Conservation (phyloP, 2,329 filamentous ascomycete species). For the Amphichorda felina region DNA sequence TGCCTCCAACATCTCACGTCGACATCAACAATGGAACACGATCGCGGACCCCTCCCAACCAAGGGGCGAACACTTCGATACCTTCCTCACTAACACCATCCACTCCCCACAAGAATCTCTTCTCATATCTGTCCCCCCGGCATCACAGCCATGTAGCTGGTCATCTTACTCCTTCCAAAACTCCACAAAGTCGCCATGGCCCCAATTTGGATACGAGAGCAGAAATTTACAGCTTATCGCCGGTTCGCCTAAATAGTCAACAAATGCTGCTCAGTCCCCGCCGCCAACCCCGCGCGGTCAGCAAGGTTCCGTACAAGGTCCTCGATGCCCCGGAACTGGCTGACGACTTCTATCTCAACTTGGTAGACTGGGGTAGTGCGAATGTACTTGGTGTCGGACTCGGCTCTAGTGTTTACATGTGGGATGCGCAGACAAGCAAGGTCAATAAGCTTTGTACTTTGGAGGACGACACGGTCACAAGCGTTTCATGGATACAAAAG, state of each 20-base stretch:
- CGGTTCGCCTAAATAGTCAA: slow-evolving; percentile 85
- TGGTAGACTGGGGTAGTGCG: slow-evolving; percentile 95
- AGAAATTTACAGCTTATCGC: slow-evolving; percentile 91
- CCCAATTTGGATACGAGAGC: slow-evolving; percentile 82
- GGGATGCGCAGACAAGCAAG: slow-evolving; percentile 84
- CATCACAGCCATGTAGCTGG: slow-evolving; percentile 59
- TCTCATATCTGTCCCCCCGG: slow-evolving; percentile 74
- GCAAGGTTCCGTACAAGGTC: slow-evolving; percentile 96
- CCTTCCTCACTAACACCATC: slow-evolving; percentile 75
- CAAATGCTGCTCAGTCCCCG: slow-evolving; percentile 85
- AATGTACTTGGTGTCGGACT: slow-evolving; percentile 90
- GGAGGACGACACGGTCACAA: slow-evolving; percentile 87
- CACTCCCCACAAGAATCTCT: slow-evolving; percentile 94
- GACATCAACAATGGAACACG: slow-evolving; percentile 54
- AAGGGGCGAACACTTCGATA: slow-evolving; percentile 46
- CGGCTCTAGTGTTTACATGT: slow-evolving; percentile 93
- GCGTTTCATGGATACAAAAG: slow-evolving; percentile 96
- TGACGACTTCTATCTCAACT: slow-evolving; percentile 94
- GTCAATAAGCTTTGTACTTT: slow-evolving; percentile 92
- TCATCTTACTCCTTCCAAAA: slow-evolving; percentile 82
- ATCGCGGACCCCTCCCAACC: slow-evolving; percentile 70
- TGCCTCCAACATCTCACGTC: slow-evolving; percentile 36
- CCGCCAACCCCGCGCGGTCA: slow-evolving; percentile 79
- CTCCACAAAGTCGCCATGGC: slow-evolving; percentile 76
- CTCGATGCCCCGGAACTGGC: slow-evolving; percentile 91